Percentiles rank a stretch among this genome's conserved stretches.
phyloP scores from a whole-genome alignment of 1,139 yeast species.

The Groenewaldozyma auringiensis region DNA sequence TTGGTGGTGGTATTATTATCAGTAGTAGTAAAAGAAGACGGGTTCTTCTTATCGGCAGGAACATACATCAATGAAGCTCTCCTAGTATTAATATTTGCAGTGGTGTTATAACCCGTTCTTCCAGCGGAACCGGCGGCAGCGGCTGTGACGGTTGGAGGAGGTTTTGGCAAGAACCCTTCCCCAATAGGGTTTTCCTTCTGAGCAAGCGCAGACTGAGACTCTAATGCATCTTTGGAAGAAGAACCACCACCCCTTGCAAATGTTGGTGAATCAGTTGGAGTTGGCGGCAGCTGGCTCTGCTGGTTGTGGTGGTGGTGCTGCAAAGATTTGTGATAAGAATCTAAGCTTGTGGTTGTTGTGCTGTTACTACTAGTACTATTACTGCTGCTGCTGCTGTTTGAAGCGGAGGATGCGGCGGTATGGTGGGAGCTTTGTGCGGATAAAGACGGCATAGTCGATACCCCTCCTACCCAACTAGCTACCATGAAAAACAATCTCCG shows the following conservation, averaged over 20 bases:
- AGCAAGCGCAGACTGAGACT: too few relatives aligned
- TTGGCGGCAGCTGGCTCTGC: background rate
- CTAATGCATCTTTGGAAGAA: too few relatives aligned
- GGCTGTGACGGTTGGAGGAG: slow-evolving; percentile 1
- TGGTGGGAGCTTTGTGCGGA: background rate
- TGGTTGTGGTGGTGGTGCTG: background rate
- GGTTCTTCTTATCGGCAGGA: background rate
- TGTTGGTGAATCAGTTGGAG: background rate
- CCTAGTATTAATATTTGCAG: background rate
- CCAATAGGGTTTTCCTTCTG: too few relatives aligned
- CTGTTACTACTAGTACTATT: background rate
- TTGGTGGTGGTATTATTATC: too few relatives aligned
- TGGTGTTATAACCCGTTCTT: background rate
- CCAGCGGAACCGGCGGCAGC: background rate
- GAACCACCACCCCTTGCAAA: too few relatives aligned
- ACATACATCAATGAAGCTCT: background rate
- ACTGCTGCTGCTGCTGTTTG: background rate
- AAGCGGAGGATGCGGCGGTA: background rate
- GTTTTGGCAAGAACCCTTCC: too few relatives aligned
- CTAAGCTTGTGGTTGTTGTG: too few relatives aligned
- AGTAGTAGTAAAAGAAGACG: too few relatives aligned
- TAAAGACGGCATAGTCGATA: slow-evolving; percentile 1
- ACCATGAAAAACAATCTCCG: background rate
- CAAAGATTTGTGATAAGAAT: background rate
- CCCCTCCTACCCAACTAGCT: background rate